Base-by-base conservation (phyloP, 768 basidiomycete species). In the Lyophyllum atratum region DNA sequence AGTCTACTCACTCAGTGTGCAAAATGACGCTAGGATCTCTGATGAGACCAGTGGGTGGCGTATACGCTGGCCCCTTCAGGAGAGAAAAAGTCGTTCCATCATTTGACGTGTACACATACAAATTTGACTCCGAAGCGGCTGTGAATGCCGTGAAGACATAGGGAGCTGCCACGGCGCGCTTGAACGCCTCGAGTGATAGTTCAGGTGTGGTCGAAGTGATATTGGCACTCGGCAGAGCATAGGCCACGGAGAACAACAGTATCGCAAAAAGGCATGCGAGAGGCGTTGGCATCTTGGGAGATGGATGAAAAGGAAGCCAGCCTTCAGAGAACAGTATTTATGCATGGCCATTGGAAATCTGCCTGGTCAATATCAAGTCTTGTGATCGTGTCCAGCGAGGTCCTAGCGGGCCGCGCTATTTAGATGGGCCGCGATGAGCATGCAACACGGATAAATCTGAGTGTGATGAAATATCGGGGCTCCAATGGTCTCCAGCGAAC, bases 91-190 rank as follows among this genome's bases (percentile, higher is more conserved):
- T 68, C 33, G 70, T 71, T 25, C 62, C 72, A 51, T 74, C 72
- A 39, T 61, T 66, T 11, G 70, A 72, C 0, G 72, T 73, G 49
- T 72, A 74, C 5, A 72, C 70, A 47, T 66, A 74, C 7, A 73
- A 63, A 47, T 74, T 74, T 4, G 70, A 72, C 48, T 72, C 68
- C 2, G 71, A 73, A n/a, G 67, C 67, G 1, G 67, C 60, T 7
- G 71, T 72, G 58, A 74, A 74, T 5, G 69, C 72, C 1, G 72
- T 72, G 59, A 74, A 72, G 3, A 74, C 68, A 54, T 72, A 72
- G 34, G 68, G 68, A 14, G 70, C 59, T 6, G 66, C 60, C 14
- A 63, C 68, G 22, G 70, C 72, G 5, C 70, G 66, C 39, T 71
- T 72, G 59, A 73, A 68, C 21, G 61, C 55, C 53, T 70, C 69